phyloP scores from a whole-genome alignment of 1,284 basidiomycete species.

The Gymnopus androsaceus region DNA sequence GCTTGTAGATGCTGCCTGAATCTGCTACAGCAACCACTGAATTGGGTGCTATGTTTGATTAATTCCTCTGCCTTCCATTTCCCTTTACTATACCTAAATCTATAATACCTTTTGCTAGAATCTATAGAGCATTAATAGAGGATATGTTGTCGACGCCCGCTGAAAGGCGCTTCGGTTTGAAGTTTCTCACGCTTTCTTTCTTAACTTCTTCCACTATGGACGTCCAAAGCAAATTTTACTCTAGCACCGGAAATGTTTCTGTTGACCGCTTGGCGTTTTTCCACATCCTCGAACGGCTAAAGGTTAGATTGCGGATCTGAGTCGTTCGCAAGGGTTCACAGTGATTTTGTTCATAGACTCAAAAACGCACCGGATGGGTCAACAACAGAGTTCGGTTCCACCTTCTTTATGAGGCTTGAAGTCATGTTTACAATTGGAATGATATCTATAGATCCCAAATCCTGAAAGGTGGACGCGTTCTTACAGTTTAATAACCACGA shows the following conservation, averaged over 20 bases:
- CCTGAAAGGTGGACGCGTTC: conserved; percentile 76
- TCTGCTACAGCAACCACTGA: not conserved
- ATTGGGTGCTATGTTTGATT: too few relatives aligned
- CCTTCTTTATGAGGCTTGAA: not conserved
- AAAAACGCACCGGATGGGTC: conserved; percentile 95
- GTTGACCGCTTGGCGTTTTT: conserved; percentile 84
- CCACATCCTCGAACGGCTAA: conserved; percentile 84
- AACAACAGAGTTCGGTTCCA: conserved; percentile 64
- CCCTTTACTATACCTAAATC: too few relatives aligned
- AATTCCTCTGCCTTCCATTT: too few relatives aligned
- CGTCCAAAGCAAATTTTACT: conserved; percentile 38
- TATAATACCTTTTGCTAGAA: too few relatives aligned
- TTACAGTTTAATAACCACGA: too few relatives aligned
- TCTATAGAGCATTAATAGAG: too few relatives aligned
- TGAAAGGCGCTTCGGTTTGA: too few relatives aligned
- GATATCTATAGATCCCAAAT: conserved; percentile 58
- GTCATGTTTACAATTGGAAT: not conserved
- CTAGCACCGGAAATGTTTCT: conserved; percentile 54
- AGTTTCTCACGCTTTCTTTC: too few relatives aligned
- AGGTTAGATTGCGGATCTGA: conserved; percentile 50
- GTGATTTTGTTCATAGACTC: conserved; percentile 58
- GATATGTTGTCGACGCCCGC: too few relatives aligned
- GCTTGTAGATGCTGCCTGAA: not conserved
- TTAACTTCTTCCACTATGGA: too few relatives aligned
- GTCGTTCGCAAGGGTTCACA: not conserved